Base-by-base conservation (phyloP, 2,329 filamentous ascomycete species). In the Beauveria pseudobassiana region DNA sequence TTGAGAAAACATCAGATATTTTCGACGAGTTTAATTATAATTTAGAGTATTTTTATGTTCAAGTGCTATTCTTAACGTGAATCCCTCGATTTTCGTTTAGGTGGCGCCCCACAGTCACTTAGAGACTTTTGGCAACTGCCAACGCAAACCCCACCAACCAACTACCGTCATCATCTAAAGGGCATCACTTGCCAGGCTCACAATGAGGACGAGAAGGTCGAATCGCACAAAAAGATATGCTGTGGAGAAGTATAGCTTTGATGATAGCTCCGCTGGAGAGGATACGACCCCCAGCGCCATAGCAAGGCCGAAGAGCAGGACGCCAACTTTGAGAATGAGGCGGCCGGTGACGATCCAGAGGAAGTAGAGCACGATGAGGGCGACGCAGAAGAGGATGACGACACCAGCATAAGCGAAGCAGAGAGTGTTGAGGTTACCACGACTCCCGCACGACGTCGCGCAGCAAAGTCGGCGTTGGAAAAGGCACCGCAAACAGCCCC, bases 191-290 rank as follows among this genome's bases (percentile, higher is more conserved):
- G 38, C 24, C 22, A 16, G 14, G 43, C 16, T 45, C 22, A 30
- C 22, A 40, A 76, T 75, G 74, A 72, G 71, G 65, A 74, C 74
- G n/a, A 70, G 75, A 55, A 71, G 61, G 54, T 72, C 74, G 20
- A 76, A 75, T 64, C 73, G 72, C 50, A 67, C 67, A 28, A 76
- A 75, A 58, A 67, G 70, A 43, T 75, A 69, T 59, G 69, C 69
- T 1, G 62, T 70, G 62, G 66, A 74, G 46, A 71, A 71, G 28
- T 75, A 75, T 66, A 70, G 72, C 51, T 75, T 75, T 46, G 73
- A 73, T 18, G 69, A 67, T 20, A 70, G 69, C 50, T 71, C 69
- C 14, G 45, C 45, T 5, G 73, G 72, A 26, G 73, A 73, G 34
- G 71, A 70, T 26, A 54, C 51, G 10, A 59, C 64, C n/a, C 54